phyloP scores from a whole-genome alignment of 306 rosid species.

The Corylus avellana region DNA sequence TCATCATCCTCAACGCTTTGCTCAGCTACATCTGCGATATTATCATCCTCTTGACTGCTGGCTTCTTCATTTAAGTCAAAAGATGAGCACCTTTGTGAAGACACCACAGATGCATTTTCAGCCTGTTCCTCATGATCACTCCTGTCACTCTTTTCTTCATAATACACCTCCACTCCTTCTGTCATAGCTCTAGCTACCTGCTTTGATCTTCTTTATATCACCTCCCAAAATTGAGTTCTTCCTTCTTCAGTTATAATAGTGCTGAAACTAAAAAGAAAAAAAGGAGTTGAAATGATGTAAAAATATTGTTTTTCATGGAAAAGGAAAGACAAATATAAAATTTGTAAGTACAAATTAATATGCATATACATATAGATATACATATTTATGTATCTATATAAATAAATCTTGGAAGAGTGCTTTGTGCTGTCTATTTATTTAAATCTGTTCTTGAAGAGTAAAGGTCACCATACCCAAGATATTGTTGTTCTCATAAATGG shows the following conservation, averaged over 20 bases:
- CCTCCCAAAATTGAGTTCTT: slow-evolving; percentile 12
- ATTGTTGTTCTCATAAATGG: neutral
- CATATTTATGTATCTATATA: neutral
- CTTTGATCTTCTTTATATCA: slow-evolving; percentile 14
- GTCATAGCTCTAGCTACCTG: slow-evolving; percentile 36
- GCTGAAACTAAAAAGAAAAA: neutral
- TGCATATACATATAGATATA: no score
- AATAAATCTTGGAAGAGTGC: neutral
- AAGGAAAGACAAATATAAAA: neutral
- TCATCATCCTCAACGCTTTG: slow-evolving; percentile 21
- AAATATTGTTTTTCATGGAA: neutral
- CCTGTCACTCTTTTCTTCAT: slow-evolving; percentile 29
- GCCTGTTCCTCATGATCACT: slow-evolving; percentile 17
- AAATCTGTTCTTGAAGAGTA: neutral
- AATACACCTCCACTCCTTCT: slow-evolving; percentile 25
- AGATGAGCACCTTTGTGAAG: slow-evolving; percentile 52
- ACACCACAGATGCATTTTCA: slow-evolving; percentile 37
- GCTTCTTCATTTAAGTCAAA: slow-evolving; percentile 74
- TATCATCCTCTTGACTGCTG: slow-evolving; percentile 26
- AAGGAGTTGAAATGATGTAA: neutral
- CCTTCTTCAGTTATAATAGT: no score
- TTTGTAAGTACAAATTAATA: no score
- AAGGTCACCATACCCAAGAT: neutral
- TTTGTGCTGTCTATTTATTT: neutral
- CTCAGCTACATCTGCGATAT: neutral